Evolutionary conservation across 2,329 filamentous ascomycete species (phyloP).

Genomic region (Exophiala sp.): DNA sequence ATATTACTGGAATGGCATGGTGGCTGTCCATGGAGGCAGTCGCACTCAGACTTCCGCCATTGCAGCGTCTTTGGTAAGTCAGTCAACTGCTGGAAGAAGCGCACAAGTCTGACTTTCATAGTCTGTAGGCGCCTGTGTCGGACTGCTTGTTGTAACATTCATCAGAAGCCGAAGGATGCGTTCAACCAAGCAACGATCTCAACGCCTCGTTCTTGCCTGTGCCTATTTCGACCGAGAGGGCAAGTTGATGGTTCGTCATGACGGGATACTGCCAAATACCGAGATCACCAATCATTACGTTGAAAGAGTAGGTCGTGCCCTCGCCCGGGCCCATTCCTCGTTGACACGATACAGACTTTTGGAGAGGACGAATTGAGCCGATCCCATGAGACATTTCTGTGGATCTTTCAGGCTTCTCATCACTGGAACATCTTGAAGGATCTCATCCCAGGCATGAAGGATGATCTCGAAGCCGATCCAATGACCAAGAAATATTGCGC

Average conservation of each 20-base stretch:
- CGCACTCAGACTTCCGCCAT: constrained; percentile 67
- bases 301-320: constrained; percentile 50
- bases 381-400: constrained; percentile 76
- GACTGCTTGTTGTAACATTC: constrained; percentile 56
- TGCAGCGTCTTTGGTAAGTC: constrained; percentile 64
- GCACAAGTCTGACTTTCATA: constrained; percentile 30
- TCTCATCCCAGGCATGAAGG: constrained; percentile 68
- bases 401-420: constrained; percentile 77
- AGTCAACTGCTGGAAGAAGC: background rate
- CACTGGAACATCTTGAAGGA: constrained; percentile 70
- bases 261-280: constrained; percentile 45
- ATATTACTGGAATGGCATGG: constrained; percentile 57
- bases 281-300: constrained; percentile 78
- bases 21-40: constrained; percentile 26
- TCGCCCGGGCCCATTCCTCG: background rate
- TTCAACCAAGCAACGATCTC: constrained; percentile 56
- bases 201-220: constrained; percentile 54
- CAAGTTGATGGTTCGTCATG: constrained; percentile 45
- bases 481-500: constrained; percentile 29
- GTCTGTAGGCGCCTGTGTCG: constrained; percentile 60
- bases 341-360: constrained; percentile 40
- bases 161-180: constrained; percentile 53
- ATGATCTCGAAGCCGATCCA: constrained; percentile 59
- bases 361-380: constrained; percentile 72
- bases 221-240: constrained; percentile 44